Evolutionary conservation across 495 filamentous ascomycete species (phyloP).

Genomic region (Poronia punctata): DNA sequence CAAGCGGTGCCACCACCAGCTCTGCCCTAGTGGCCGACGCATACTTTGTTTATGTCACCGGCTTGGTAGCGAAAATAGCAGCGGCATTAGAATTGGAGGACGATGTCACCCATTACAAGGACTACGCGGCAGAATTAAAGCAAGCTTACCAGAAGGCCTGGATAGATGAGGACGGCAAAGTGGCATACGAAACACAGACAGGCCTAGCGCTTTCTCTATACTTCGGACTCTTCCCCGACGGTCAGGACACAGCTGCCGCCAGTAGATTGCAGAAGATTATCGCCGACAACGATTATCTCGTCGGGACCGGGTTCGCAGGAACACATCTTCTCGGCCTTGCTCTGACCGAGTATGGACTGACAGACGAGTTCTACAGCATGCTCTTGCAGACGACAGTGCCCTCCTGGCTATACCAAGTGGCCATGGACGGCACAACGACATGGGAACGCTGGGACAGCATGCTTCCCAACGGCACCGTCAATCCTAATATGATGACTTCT

Average conservation of each 20-base stretch:
- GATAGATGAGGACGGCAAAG: slow-evolving; percentile 28
- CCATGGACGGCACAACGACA: slow-evolving; percentile 45
- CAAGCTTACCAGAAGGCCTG: slow-evolving; percentile 35
- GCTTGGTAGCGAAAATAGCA: slow-evolving; percentile 23
- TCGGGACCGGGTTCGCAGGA: slow-evolving; percentile 49
- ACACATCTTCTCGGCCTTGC: slow-evolving; percentile 44
- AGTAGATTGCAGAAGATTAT: slow-evolving; percentile 32
- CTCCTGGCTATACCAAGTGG: slow-evolving; percentile 47
- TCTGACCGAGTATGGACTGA: slow-evolving; percentile 30
- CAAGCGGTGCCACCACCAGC: slow-evolving; percentile 35
- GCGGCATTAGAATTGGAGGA: slow-evolving; percentile 23
- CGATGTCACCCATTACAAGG: slow-evolving; percentile 23
- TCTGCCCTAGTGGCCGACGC: slow-evolving; percentile 42
- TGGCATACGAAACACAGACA: slow-evolving; percentile 45
- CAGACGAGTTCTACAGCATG: slow-evolving; percentile 28
- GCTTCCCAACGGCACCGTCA: slow-evolving; percentile 41
- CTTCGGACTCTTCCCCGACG: slow-evolving; percentile 34
- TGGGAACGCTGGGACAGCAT: slow-evolving; percentile 55
- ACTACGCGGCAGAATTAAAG: slow-evolving; percentile 22
- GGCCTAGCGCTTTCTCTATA: slow-evolving; percentile 36
- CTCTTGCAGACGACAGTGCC: slow-evolving; percentile 29
- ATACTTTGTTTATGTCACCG: slow-evolving; percentile 44
- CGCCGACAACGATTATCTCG: slow-evolving; percentile 32
- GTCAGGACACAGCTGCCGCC: slow-evolving; percentile 22
- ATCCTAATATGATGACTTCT: slow-evolving; percentile 47